Evolutionary conservation across 2,329 filamentous ascomycete species (phyloP).

Genomic region (Penicillium sp.): DNA sequence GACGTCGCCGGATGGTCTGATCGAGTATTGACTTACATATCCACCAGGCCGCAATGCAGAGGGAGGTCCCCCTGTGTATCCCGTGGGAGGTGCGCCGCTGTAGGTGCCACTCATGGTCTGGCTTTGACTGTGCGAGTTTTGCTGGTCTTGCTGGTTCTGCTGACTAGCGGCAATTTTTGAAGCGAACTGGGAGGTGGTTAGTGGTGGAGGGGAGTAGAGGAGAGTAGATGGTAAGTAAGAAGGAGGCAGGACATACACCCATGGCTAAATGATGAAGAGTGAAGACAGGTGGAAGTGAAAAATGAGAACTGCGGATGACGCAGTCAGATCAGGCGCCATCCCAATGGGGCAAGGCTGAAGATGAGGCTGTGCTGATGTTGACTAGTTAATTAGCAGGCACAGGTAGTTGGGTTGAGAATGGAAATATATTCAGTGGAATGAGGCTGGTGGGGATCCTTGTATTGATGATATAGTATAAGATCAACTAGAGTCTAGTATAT

Average conservation of each 20-base stretch:
- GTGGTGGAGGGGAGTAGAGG: background rate
- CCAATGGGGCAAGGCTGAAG: slow-evolving; percentile 9
- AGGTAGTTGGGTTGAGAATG: no score
- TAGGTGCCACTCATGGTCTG: slow-evolving; percentile 32
- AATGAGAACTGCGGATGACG: slow-evolving; percentile 7
- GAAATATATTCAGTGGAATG: no score
- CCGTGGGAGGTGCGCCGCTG: slow-evolving; percentile 40
- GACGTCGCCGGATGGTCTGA: slow-evolving; percentile 26
- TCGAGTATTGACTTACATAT: slow-evolving; percentile 55
- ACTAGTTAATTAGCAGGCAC: no score
- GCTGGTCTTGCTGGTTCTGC: slow-evolving; percentile 11
- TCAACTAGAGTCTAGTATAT: no score
- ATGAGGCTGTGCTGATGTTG: background rate
- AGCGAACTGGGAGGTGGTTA: slow-evolving; percentile 34
- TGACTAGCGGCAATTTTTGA: slow-evolving; percentile 46
- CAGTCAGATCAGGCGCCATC: slow-evolving; percentile 5
- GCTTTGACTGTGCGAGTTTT: slow-evolving; percentile 1
- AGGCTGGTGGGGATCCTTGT: no score
- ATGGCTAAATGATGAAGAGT: slow-evolving; percentile 1
- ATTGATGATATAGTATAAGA: no score
- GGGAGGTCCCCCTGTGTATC: slow-evolving; percentile 44
- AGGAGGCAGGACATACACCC: slow-evolving; percentile 14
- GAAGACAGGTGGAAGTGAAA: background rate
- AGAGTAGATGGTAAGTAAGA: background rate
- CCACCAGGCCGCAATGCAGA: slow-evolving; percentile 41